Evolutionary conservation across 2,329 filamentous ascomycete genomes (phyloP).

Genomic region (Cladosporium sp.): DNA sequence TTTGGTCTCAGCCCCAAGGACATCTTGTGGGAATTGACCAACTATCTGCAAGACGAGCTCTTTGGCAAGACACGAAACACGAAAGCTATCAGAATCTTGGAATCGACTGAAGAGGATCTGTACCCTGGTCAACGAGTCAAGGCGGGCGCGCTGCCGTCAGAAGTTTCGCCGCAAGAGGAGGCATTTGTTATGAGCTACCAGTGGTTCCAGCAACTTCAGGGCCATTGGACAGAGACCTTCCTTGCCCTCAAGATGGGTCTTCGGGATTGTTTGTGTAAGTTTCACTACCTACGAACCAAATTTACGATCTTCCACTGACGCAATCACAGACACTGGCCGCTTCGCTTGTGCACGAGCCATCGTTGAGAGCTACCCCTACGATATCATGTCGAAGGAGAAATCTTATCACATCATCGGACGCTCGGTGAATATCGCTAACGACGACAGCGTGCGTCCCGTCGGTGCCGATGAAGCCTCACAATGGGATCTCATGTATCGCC

Average conservation of each 20-base stretch:
- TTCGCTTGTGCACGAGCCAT: conserved; percentile 55
- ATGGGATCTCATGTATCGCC: conserved; percentile 22
- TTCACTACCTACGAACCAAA: neutral
- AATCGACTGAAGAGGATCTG: conserved; percentile 45
- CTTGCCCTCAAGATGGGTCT: conserved; percentile 67
- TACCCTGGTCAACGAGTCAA: conserved; percentile 62
- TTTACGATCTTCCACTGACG: neutral
- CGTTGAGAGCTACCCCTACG: conserved; percentile 47
- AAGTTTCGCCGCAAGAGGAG: conserved; percentile 58
- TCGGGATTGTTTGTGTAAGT: conserved; percentile 77
- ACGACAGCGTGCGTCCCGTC: conserved; percentile 14
- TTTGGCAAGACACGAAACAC: conserved; percentile 7
- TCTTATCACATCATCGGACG: conserved; percentile 39
- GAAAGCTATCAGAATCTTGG: conserved; percentile 42
- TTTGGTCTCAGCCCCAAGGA: conserved; percentile 67
- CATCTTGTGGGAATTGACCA: conserved; percentile 68
- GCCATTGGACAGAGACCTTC: conserved; percentile 68
- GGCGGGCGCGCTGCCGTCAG: conserved; percentile 62
- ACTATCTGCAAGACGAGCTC: conserved; percentile 23
- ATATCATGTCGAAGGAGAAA: conserved; percentile 40
- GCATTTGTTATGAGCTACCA: conserved; percentile 75
- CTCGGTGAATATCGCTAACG: conserved; percentile 35
- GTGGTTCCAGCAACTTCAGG: conserved; percentile 75
- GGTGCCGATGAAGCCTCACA: conserved; percentile 16
- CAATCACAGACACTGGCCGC: conserved; percentile 38